phyloP scores from a whole-genome alignment of 1,284 basidiomycete species.

The Coniferiporia weirii region DNA sequence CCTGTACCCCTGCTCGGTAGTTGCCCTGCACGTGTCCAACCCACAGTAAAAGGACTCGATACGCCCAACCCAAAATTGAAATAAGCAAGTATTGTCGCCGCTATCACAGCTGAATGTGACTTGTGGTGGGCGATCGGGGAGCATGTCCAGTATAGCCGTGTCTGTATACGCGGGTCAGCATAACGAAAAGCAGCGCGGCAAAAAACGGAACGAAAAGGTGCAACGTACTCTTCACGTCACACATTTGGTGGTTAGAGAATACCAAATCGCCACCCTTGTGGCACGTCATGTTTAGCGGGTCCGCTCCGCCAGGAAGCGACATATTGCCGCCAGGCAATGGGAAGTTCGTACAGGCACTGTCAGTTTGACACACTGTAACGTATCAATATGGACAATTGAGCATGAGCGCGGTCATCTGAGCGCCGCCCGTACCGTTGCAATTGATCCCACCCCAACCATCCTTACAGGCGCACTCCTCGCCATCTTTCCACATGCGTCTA shows the following conservation, averaged over 20 bases:
- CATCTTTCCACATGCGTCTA: constrained; percentile 73
- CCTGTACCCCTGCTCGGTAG: constrained; percentile 50
- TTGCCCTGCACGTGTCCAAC: constrained; percentile 61
- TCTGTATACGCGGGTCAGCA: constrained; percentile 40
- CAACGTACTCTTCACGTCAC: constrained; percentile 88
- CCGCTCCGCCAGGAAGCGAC: constrained; percentile 38
- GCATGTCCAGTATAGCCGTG: constrained; percentile 85
- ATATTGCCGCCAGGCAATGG: constrained; percentile 52
- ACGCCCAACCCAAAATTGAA: constrained; percentile 96
- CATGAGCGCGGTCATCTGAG: neutral
- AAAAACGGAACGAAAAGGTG: neutral
- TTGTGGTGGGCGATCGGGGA: constrained; percentile 84
- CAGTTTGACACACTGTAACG: constrained; percentile 77
- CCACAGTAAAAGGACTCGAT: constrained; percentile 96
- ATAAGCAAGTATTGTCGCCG: constrained; percentile 63
- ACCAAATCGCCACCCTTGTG: constrained; percentile 90
- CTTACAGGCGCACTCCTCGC: constrained; percentile 80
- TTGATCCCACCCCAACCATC: constrained; percentile 95
- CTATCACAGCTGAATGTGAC: constrained; percentile 90
- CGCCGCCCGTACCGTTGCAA: constrained; percentile 73
- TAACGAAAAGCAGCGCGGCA: constrained; percentile 4
- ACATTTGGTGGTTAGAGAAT: constrained; percentile 93
- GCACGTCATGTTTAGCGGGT: constrained; percentile 78
- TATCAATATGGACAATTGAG: neutral
- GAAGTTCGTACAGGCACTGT: constrained; percentile 75